These are phyloP conservation scores for Fomitopsis schrenkii DNA, from an alignment of 1,284 basidiomycete genomes.

Conservation along the genomic window DNA sequence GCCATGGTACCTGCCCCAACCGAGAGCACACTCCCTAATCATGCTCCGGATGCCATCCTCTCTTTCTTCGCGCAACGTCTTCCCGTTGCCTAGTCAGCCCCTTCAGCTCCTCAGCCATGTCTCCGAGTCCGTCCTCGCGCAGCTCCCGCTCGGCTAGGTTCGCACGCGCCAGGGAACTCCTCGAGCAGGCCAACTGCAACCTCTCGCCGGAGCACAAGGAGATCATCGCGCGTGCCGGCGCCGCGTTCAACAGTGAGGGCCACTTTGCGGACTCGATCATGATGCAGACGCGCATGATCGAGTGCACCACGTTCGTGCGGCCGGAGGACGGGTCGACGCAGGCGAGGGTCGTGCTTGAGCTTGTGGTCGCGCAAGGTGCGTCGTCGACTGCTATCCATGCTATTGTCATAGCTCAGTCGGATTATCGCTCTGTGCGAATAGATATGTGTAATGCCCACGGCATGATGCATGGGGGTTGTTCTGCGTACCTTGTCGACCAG, in stretches of 20 bases:
- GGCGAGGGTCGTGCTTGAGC: conserved; percentile 14
- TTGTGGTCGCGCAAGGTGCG: neutral
- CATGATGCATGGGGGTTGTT: conserved; percentile 21
- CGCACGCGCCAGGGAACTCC: neutral
- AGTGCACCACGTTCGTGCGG: neutral
- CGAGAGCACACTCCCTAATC: too few species aligned
- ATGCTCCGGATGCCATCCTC: too few species aligned
- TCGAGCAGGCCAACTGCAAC: neutral
- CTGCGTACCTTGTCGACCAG: conserved; percentile 18
- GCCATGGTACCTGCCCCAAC: too few species aligned
- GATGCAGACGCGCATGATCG: neutral
- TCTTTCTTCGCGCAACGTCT: too few species aligned
- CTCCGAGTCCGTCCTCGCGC: neutral
- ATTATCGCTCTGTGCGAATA: neutral
- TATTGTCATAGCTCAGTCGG: neutral
- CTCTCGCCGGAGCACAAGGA: conserved; percentile 1
- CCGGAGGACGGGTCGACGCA: conserved; percentile 16
- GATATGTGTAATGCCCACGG: conserved; percentile 21
- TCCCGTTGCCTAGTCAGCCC: too few species aligned
- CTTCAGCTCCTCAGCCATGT: neutral
- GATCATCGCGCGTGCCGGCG: neutral
- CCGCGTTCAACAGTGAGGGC: neutral
- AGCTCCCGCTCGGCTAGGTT: neutral
- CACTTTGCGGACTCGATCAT: neutral
- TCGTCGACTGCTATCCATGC: neutral